Evolutionary conservation across 257 asterid species (phyloP).

Genomic region (Asclepias syriaca): DNA sequence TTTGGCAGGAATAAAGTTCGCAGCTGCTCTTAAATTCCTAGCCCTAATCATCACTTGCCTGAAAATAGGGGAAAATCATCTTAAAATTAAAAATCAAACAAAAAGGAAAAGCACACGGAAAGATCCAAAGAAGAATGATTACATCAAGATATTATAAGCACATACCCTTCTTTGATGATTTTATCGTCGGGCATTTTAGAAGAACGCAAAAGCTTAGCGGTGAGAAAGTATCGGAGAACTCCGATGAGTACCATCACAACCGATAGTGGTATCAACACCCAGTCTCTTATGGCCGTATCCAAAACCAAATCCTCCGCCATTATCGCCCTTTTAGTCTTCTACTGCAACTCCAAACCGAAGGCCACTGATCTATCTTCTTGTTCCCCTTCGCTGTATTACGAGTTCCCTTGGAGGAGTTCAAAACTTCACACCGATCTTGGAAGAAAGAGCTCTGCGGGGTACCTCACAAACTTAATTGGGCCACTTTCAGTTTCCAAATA

Average conservation of each 20-base stretch:
- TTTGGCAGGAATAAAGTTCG: constrained; percentile 88
- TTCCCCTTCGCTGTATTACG: neutral
- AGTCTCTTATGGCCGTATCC: constrained; percentile 95
- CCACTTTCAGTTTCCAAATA: neutral
- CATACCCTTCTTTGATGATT: constrained; percentile 89
- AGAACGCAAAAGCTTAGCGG: constrained; percentile 80
- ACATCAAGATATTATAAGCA: neutral
- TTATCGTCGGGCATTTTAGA: constrained; percentile 76
- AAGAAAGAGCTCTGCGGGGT: neutral
- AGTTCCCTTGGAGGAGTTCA: neutral
- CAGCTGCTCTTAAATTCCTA: constrained; percentile 86
- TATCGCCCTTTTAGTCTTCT: neutral
- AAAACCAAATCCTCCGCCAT: constrained; percentile 97
- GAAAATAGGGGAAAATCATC: constrained; percentile 13
- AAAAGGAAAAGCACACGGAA: neutral
- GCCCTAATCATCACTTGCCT: constrained; percentile 95
- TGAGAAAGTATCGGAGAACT: constrained; percentile 82
- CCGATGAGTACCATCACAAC: constrained; percentile 97
- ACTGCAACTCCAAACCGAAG: constrained; percentile 1
- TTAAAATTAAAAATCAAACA: neutral
- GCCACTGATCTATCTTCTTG: neutral
- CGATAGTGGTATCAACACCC: constrained; percentile 91
- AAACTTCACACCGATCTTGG: neutral
- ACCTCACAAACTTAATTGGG: neutral
- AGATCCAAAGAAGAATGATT: neutral